Evolutionary conservation across 768 basidiomycete species (phyloP).

Genomic region (Xerocomellus chrysenteron): DNA sequence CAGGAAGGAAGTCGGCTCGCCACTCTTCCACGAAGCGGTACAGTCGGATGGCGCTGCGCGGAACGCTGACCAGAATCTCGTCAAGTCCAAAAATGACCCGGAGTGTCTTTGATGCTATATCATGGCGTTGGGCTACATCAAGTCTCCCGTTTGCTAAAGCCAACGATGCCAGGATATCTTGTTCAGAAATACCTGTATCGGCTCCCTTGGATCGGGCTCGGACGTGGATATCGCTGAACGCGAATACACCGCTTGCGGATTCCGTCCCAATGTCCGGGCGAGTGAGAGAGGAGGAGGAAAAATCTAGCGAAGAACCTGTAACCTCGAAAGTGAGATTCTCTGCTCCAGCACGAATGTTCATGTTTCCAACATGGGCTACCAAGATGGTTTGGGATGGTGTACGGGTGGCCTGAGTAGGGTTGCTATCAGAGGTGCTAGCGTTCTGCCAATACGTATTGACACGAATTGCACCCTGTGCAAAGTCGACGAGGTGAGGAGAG

Average conservation of each 20-base stretch:
- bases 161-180: conserved; percentile 63
- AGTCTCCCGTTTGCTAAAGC: conserved; percentile 45
- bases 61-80: conserved; percentile 57
- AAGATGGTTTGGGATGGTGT: conserved; percentile 35
- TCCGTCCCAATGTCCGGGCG: conserved; percentile 25
- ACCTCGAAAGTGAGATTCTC: conserved; percentile 70
- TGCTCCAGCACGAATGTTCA: conserved; percentile 63
- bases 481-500: conserved; percentile 59
- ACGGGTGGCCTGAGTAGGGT: not conserved
- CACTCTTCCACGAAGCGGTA: conserved; percentile 82
- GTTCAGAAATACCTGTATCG: conserved; percentile 39
- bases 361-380: conserved; percentile 39
- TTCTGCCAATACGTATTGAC: conserved; percentile 40
- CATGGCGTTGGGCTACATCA: conserved; percentile 48
- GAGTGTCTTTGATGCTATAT: conserved; percentile 38
- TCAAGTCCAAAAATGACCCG: conserved; percentile 47
- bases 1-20: conserved; percentile 76
- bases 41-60: conserved; percentile 76
- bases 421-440: not conserved
- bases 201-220: conserved; percentile 55
- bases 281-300: conserved; percentile 22
- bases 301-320: conserved; percentile 35
- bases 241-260: conserved; percentile 47
- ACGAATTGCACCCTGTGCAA: conserved; percentile 55
- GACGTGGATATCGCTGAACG: conserved; percentile 53